Conservation (phyloP, 2,329 filamentous ascomycete species). For the Aaosphaeria arxii region DNA sequence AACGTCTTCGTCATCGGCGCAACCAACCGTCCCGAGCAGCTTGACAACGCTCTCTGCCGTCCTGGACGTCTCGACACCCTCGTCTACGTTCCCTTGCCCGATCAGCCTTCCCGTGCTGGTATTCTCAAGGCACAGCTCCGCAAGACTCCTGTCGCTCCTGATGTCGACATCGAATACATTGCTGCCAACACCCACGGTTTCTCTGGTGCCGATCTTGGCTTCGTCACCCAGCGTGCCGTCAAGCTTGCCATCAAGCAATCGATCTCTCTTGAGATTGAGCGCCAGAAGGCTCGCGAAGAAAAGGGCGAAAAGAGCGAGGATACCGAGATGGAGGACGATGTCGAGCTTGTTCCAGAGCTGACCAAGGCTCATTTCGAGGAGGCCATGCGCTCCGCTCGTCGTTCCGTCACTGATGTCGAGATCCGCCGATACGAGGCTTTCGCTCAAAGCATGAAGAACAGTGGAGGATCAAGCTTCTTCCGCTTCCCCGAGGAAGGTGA, state of each 20-base stretch:
- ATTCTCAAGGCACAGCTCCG: slow-evolving; percentile 95
- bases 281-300: slow-evolving; percentile 83
- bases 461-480: slow-evolving; percentile 94
- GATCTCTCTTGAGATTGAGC: slow-evolving; percentile 84
- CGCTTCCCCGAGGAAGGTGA: slow-evolving; percentile 70
- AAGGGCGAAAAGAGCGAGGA: slow-evolving; percentile 61
- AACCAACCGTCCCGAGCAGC: slow-evolving; percentile 97
- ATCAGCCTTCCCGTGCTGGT: slow-evolving; percentile 81
- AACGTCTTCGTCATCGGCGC: slow-evolving; percentile 99
- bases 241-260: slow-evolving; percentile 99
- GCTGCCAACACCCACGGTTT: slow-evolving; percentile 97
- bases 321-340: slow-evolving; percentile 71
- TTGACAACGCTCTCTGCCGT: slow-evolving; percentile 96
- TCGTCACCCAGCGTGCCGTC: slow-evolving; percentile 97
- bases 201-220: slow-evolving; percentile 98
- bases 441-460: slow-evolving; percentile 98
- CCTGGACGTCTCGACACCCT: slow-evolving; percentile 97
- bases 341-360: slow-evolving; percentile 93
- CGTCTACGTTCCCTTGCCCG: slow-evolving; percentile 95
- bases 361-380: slow-evolving; percentile 98
- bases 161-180: slow-evolving; percentile 88
- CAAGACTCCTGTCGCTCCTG: slow-evolving; percentile 88
- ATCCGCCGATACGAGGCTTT: slow-evolving; percentile 98
- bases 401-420: slow-evolving; percentile 94
- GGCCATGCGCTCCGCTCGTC: slow-evolving; percentile 91